Base-by-base conservation (phyloP, 257 asterid species). In the Capsicum baccatum region DNA sequence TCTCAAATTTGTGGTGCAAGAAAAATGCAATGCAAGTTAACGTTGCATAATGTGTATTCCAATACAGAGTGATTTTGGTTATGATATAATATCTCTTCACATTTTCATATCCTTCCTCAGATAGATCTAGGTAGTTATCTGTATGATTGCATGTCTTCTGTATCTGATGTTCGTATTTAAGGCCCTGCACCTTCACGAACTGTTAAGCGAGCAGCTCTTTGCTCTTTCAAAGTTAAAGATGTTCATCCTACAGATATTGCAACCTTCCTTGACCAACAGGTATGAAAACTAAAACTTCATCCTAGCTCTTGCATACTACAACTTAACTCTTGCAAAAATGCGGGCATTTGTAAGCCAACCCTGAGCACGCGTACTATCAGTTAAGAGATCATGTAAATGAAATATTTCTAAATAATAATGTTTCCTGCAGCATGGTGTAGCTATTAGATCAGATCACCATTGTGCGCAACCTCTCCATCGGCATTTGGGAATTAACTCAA, bases 401-500 rank as follows among this genome's bases (percentile, higher is more conserved):
- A 52, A 11, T 52, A 21, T 62, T 82, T 67, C 74, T 57, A 33
- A 67, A 68, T 54, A 68, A 10, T 26, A 35, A 10, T 69, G 58
- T 54, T 37, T 50, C 79, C 84, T 81, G 68, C 98, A 96, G 98
- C 98, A 96, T 58, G 90, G 97, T 37, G 90, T 96, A 19, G 99
- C 97, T 26, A 87, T 96, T 81, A 91, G 99, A 88, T 93, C 99
- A 8, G 98, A 98, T 3, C 98, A 94, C 86, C 98, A 96, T 80
- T 96, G 99, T 48, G 98, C 99, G 26, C 98, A 94, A 88, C 98
- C 97, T 76, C 97, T 96, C 55, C 98, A 96, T 85, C 92, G 93
- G 12, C 87, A 90, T 83, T 79, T 96, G 86, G 98, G 98, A 82
- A 91, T 94, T 85, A 91, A 84, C 50, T 91, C 99, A 1, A 94